Base-by-base conservation (phyloP, 2,329 filamentous ascomycete species). In the Cercospora beticola region DNA sequence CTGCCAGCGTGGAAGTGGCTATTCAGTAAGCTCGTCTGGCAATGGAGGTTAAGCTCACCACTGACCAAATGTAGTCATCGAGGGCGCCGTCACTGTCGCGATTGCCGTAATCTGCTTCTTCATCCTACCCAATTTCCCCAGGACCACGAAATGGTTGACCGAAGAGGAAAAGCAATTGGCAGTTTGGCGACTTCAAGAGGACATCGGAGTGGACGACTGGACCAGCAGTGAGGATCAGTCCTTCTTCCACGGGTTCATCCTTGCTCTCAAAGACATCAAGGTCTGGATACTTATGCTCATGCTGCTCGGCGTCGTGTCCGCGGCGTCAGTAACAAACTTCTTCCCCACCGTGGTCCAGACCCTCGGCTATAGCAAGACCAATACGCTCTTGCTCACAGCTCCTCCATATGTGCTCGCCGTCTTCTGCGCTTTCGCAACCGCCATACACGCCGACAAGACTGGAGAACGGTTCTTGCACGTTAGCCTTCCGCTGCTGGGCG, bases 391-490 rank as follows among this genome's bases (percentile, higher is more conserved):
- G 14, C 72, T 80, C 21, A 79, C 77, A 5, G 76, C 75, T 8
- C 78, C 78, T 12, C 78, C 78, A 4, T 79, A 79, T 65, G 66
- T 78, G 12, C 70, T 79, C 5, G 79, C 79, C 5, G 75, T 78
- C 26, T 76, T 79, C 62, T 73, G 73, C 18, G 74, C 74, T 12
- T 75, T 80, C 18, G 67, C 73, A 16, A 81, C 80, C 66, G 78
- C 81, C 5, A 79, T 79, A 68, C 76, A 80, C 60, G 79, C 80
- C 4, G 81, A 82, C 69, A 74, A 75, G 4, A 78, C 79, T 2
- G 77, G 77, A n/a, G 80, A 82, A 73, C 76, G 81, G 0, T 82
- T 78, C 72, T 76, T 79, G 52, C 81, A 82, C 73, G 75, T 80
- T 49, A 72, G 76, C 5, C 58, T 76, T 10, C 76, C 78, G 4